Base-by-base conservation (phyloP, 208 protist species). In the Leishmania tarentolae region DNA sequence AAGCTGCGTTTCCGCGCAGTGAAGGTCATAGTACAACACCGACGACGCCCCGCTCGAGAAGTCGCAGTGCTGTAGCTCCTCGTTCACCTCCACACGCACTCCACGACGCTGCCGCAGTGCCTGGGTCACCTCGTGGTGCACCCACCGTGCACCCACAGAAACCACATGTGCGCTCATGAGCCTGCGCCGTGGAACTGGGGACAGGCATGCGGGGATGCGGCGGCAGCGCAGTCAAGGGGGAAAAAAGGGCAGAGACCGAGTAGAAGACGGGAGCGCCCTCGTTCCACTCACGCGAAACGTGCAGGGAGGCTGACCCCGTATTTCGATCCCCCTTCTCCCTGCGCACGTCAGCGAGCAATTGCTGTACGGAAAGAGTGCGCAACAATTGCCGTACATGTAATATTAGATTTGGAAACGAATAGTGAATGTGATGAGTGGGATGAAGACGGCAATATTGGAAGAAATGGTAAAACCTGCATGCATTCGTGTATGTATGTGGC, bases 21-120 rank as follows among this genome's bases (percentile, higher is more conserved):
- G n/a, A 17, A 78, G 40, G 47, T 85, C 82, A 63, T 70, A 78
- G 82, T 81, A 85, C 19, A 85, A 65, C 59, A 85, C 76, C 2
- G 82, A 85, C 9, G 82, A 85, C 9, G 76, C 44, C 19, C 82
- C 76, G 61, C 82, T 74, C 6, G 75, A 35, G n/a, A 85, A 85
- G 61, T 85, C 82, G 63, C 82, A 85, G 63, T 85, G 78, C 6
- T 75, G 68, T 44, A 85, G 70, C 17, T 13, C 40, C 19, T 78
- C 61, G 72, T 50, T 85, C 47, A 85, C 76, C 63, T 66, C 76
- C 47, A 85, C 82, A 46, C 61, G 65, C 42, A 84, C 75, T 8
- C 76, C 76, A 19, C 85, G 85, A 15, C 63, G 81, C 78, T 84
- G 79, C 8, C 68, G 75, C 46, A 88, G 65, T 7, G 47, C 57